Evolutionary conservation across 306 rosid species (phyloP).

Genomic region (Coriaria nepalensis): DNA sequence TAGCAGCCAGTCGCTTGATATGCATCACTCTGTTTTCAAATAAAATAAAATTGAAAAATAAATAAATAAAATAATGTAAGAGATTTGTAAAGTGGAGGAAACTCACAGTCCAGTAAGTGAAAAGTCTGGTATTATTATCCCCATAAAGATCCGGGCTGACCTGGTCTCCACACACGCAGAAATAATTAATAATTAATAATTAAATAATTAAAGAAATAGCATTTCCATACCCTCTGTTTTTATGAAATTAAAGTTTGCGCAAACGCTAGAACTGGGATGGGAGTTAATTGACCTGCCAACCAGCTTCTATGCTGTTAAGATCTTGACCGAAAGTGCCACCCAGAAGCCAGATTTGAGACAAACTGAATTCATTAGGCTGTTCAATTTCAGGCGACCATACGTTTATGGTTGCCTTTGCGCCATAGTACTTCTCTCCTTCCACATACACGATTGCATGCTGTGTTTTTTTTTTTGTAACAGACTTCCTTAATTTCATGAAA

Average conservation of each 20-base stretch:
- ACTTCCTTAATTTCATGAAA: neutral
- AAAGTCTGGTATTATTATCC: slow-evolving; percentile 79
- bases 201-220: neutral
- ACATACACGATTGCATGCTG: slow-evolving; percentile 90
- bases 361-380: slow-evolving; percentile 75
- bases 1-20: slow-evolving; percentile 97
- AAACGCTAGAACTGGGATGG: neutral
- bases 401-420: slow-evolving; percentile 84
- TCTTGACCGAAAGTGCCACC: slow-evolving; percentile 93
- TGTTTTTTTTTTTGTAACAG: too few species aligned
- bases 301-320: slow-evolving; percentile 95
- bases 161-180: slow-evolving; percentile 24
- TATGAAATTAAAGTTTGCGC: neutral
- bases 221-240: neutral
- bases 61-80: neutral
- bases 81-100: neutral
- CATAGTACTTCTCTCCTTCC: slow-evolving; percentile 74
- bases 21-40: slow-evolving; percentile 61
- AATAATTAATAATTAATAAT: slow-evolving; percentile 3
- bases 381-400: slow-evolving; percentile 89
- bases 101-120: slow-evolving; percentile 91
- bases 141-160: slow-evolving; percentile 86
- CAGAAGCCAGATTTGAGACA: slow-evolving; percentile 83
- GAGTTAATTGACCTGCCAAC: slow-evolving; percentile 61
- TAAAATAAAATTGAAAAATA: neutral